Base-by-base conservation (phyloP, 1,284 basidiomycete genomes). In the Cryptococcus jaspeensis region DNA sequence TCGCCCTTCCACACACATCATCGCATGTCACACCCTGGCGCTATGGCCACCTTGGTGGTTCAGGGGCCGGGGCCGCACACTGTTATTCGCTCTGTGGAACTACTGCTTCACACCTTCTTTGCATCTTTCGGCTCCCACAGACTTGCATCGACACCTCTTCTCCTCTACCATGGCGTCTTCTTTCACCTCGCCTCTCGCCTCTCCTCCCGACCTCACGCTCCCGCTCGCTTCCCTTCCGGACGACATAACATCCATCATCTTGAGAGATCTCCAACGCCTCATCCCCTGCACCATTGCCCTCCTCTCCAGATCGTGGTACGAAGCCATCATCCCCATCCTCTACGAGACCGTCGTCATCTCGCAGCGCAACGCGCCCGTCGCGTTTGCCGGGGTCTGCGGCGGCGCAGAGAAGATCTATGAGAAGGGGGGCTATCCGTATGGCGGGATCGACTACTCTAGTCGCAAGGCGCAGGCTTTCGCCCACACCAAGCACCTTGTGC, bases 241-340 rank as follows among this genome's bases (percentile, higher is more conserved):
- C 16, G 46, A 48, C 35, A 36, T 48, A 6, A n/a, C 25, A 32
- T 25, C 35, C 32, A 48, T 48, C 28, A 48, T 48, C 46, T 48
- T 48, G 35, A 35, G 37, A 25, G 7, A 48, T 16, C 46, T 48
- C 25, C 12, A 32, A 23, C 16, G n/a, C n/a, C n/a, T n/a, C n/a
- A n/a, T n/a, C 37, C n/a, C 36, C 48, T 37, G 12, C 48, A 50
- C 48, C 18, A 32, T 50, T 20, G 37, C 18, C 20, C n/a, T 36
- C 36, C 48, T 50, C 11, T 38, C 35, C 48, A 50, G 37, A 39
- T 16, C 35, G 25, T 50, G 32, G 16, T 50, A 39, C 32, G n/a
- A 38, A 18, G 39, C 37, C n/a, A 18, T 38, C 25, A 20, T 38
- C 7, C 48, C 48, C 15, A 35, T 38, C 13, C 13, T 50, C 15